A percentile compares a stretch with the other conserved stretches of the same genome.
Evolutionary conservation across 257 asterid species (phyloP).

Genomic region (Salvia rosmarinus): DNA sequence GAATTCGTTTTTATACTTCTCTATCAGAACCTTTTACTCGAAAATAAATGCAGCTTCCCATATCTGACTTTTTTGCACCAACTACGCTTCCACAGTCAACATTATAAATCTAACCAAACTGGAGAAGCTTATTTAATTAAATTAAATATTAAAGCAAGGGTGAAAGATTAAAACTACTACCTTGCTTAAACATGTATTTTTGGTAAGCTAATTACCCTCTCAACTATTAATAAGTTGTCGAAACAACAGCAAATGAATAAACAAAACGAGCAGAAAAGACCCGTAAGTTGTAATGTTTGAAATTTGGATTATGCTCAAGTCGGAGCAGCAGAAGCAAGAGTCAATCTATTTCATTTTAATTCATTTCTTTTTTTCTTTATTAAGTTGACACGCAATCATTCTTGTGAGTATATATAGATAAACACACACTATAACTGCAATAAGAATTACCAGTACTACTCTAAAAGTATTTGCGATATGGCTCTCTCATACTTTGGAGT

Average conservation of each 20-base stretch:
- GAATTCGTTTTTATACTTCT: background rate
- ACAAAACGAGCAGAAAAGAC: background rate
- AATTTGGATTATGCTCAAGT: background rate
- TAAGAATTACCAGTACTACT: background rate
- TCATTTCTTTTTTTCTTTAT: no score
- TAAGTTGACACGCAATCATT: background rate
- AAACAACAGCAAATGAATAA: background rate
- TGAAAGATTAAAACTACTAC: no score
- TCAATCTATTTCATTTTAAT: background rate
- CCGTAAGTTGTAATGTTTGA: constrained; percentile 23
- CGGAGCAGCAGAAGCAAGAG: constrained; percentile 30
- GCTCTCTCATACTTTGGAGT: constrained; percentile 23
- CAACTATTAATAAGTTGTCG: background rate
- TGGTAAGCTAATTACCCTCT: background rate
- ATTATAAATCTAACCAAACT: background rate
- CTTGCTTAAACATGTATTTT: no score
- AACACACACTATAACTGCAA: background rate
- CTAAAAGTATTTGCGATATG: constrained; percentile 16
- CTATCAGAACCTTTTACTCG: constrained; percentile 27
- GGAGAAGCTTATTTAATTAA: background rate
- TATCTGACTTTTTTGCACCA: constrained; percentile 37
- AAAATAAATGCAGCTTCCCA: constrained; percentile 23
- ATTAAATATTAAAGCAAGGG: background rate
- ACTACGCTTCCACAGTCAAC: constrained; percentile 27
- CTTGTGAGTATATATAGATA: background rate